Base-by-base conservation (phyloP, 306 rosid species). In the Quercus ilex region DNA sequence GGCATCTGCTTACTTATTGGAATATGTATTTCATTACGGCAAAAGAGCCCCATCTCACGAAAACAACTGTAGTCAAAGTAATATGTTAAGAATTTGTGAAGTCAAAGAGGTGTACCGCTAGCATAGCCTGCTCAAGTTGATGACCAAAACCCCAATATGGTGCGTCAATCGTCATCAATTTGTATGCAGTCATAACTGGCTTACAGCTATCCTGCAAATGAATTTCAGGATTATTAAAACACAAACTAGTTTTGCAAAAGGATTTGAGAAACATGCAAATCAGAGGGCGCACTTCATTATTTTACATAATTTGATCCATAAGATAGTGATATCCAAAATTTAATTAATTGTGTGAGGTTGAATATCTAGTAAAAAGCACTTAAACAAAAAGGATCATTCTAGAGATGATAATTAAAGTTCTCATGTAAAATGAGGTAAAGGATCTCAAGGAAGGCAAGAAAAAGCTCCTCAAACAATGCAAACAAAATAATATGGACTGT, bases 121-220 rank as follows among this genome's bases (percentile, higher is more conserved):
- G 73, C 46, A 86, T 58, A 43, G 87, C 83, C 68, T 74, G 87
- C 49, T 86, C 89, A 31, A 86, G 79, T 62, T 67, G 86, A 69
- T 55, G 58, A 63, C 89, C 89, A 35, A 86, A 86, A 55, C 89
- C 89, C 89, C 89, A 86, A 51, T 86, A 86, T 43, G 89, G 89
- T 43, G 85, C 89, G 70, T 86, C 89, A 41, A 86, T 67, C 18
- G 87, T 86, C 74, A 86, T 84, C 85, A 86, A 75, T 64, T 86
- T 86, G 80, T 86, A 86, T 31, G 89, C 89, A 38, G 89, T 86
- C 87, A 86, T 86, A 70, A 80, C 81, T 69, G 87, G 89, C 70
- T 78, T 15, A 6, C 74, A 70, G 15, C 17, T 60, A n/a, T 74
- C 74, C 89, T 86, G 87, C 6, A 60, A 67, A 72, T 28, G 26